Evolutionary conservation across 2,329 filamentous ascomycete genomes (phyloP), one percentile per base, ranked within the genome.

Genomic region (Fusarium sp.): DNA sequence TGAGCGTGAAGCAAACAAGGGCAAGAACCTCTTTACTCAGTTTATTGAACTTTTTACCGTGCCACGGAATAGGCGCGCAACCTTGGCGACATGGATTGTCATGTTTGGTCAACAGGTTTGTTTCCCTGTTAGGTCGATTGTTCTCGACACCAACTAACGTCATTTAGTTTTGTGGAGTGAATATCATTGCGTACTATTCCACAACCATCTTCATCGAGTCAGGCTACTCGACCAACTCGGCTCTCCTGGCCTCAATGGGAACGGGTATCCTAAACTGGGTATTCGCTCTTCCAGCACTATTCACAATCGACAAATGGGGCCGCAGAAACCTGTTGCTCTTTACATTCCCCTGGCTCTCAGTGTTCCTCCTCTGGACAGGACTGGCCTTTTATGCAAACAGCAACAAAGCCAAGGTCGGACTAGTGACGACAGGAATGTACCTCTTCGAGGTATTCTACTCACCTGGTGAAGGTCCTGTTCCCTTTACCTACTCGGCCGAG

Each of bases 151-250:
- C 2, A 42, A 8, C 6, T 42, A 20, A 42, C 6, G 1, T 2
- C 2, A 14, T 42, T 6, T 42, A 56, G 53, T 56, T 56, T 8
- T 56, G 34, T 14, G 34, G 53, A 6, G 53, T 56, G 7, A 56
- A 56, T 2, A 56, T 56, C 34, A 56, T 56, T 29, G 53, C 53
- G 5, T 56, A 56, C 53, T 56, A 56, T n/a, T 56, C 53, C 8
- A 56, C 53, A 6, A 56, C 53, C 23, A 56, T 42, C 34, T 56
- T 56, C 14, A 56, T 56, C 11, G 53, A 56, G 25, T 56, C 53
- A 16, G 53, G 53, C 6, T 56, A 56, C 23, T 56, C 53, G 23
- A 56, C 53, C 23, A 56, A 38, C 53, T 56, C 53, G n/a, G 53
- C 53, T 8, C 53, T 56, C n/a, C 6, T 56, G 11, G 53, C 53